Evolutionary conservation across 345 rosid genomes (phyloP), one percentile per base, ranked within the genome.

Genomic region (Trapa bicornis): DNA sequence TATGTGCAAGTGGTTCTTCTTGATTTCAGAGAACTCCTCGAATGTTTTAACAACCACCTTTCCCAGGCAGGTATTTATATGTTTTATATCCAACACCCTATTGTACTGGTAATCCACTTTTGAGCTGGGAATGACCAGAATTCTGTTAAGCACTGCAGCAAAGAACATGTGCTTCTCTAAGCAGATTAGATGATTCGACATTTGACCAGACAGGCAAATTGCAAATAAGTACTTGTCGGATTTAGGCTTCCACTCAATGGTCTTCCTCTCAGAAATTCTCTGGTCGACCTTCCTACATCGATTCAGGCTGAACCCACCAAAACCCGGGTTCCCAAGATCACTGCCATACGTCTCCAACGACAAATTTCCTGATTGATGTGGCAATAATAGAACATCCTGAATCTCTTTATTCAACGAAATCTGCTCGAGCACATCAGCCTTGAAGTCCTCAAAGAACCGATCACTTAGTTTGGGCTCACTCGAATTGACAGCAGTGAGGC

Each of bases 171-270:
- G 97, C 69, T 93, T 93, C 79, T 90, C 97, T 32, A 93, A 70
- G 67, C 97, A 93, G 65, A 93, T 93, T 88, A 93, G 84, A 68
- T 86, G 98, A 67, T 90, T 90, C 37, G 96, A 88, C 98, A 93
- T 93, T 70, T 90, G 96, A 39, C 98, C 98, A 0, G 97, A 93
- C 29, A 90, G 65, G 65, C 95, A 93, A 47, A 93, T 77, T 0
- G 95, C 87, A 57, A 88, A 81, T 65, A 93, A 76, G 65, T 73
- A 90, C 66, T 90, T 90, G 67, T 75, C 74, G 15, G 76, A 62
- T 48, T 64, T 83, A 5, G 95, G 98, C 54, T 85, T 88, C 98
- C 98, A 93, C 61, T 81, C 86, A 1, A 87, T 73, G 5, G 83
- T 85, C 74, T 57, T 86, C 65, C 82, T 82, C 39, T 76, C 80